A percentile compares a stretch with the other conserved stretches of the same genome.
phyloP scores from a whole-genome alignment of 768 basidiomycete genomes.

The Trametopsis cervina region DNA sequence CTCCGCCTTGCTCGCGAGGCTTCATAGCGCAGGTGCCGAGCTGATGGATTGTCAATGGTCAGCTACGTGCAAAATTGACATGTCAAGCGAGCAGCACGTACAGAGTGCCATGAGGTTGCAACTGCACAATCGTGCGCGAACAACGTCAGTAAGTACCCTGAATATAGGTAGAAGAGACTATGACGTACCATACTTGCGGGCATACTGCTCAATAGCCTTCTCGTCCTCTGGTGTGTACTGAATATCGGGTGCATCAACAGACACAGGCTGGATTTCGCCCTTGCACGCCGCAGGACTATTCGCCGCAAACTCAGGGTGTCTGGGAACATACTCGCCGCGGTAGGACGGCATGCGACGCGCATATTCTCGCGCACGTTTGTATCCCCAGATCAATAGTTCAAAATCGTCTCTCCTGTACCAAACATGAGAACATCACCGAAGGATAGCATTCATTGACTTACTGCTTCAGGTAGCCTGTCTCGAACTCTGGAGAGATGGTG shows the following conservation, averaged over 20 bases:
- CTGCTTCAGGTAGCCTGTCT: slow-evolving; percentile 39
- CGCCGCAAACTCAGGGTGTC: slow-evolving; percentile 26
- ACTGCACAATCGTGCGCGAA: slow-evolving; percentile 16
- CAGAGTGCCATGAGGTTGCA: slow-evolving; percentile 28
- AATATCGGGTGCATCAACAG: slow-evolving; percentile 24
- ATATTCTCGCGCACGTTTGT: slow-evolving; percentile 51
- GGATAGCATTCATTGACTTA: slow-evolving; percentile 24
- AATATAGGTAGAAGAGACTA: no score
- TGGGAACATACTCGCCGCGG: slow-evolving; percentile 24
- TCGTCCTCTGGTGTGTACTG: slow-evolving; percentile 30
- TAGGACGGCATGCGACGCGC: slow-evolving; percentile 43
- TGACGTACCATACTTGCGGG: slow-evolving; percentile 16
- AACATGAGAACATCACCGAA: neutral
- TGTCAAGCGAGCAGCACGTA: slow-evolving; percentile 9
- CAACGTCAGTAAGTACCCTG: neutral
- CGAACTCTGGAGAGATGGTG: slow-evolving; percentile 36
- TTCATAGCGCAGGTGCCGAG: slow-evolving; percentile 68
- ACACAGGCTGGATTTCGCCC: slow-evolving; percentile 16
- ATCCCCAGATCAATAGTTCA: slow-evolving; percentile 39
- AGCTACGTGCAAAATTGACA: neutral
- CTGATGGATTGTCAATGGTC: slow-evolving; percentile 24
- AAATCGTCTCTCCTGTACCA: slow-evolving; percentile 27
- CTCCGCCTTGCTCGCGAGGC: slow-evolving; percentile 48
- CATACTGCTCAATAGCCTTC: slow-evolving; percentile 25
- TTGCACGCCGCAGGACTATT: slow-evolving; percentile 20